Conservation (phyloP, 2,329 filamentous ascomycete species). For the Fusarium hostae region DNA sequence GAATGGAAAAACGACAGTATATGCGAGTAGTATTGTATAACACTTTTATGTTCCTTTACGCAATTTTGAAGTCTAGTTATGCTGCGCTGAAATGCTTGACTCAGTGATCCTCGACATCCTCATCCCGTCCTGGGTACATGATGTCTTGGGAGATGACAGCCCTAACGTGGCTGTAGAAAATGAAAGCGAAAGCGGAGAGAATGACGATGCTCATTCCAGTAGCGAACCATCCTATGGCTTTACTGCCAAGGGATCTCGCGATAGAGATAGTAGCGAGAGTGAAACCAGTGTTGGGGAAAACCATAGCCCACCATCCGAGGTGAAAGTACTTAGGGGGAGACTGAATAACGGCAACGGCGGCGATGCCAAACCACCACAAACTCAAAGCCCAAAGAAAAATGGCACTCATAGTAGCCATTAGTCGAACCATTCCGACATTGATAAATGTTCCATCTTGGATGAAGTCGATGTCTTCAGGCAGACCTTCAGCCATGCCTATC, state of each 20-base stretch:
- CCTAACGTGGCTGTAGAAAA: slow-evolving; percentile 54
- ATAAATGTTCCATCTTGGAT: slow-evolving; percentile 52
- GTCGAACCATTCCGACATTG: slow-evolving; percentile 56
- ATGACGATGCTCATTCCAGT: slow-evolving; percentile 62
- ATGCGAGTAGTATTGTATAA: neutral
- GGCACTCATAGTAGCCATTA: slow-evolving; percentile 58
- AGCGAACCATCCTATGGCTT: slow-evolving; percentile 57
- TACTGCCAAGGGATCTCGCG: slow-evolving; percentile 57
- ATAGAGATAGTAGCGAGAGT: slow-evolving; percentile 65
- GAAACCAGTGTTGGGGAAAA: slow-evolving; percentile 71
- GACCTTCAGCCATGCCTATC: slow-evolving; percentile 68
- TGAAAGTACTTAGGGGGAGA: slow-evolving; percentile 62
- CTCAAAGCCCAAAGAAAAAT: slow-evolving; percentile 74
- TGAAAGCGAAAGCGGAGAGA: slow-evolving; percentile 56
- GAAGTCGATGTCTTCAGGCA: slow-evolving; percentile 57
- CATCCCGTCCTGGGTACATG: slow-evolving; percentile 64
- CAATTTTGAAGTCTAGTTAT: neutral
- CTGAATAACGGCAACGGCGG: slow-evolving; percentile 48
- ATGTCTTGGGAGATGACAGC: slow-evolving; percentile 63
- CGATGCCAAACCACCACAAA: slow-evolving; percentile 65
- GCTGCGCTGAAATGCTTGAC: neutral
- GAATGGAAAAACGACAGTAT: neutral
- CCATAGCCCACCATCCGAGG: slow-evolving; percentile 71
- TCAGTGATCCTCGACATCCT: slow-evolving; percentile 62
- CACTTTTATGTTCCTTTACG: neutral